Evolutionary conservation across 75 land plant species (phyloP).

Genomic region (Larix kaempferi): DNA sequence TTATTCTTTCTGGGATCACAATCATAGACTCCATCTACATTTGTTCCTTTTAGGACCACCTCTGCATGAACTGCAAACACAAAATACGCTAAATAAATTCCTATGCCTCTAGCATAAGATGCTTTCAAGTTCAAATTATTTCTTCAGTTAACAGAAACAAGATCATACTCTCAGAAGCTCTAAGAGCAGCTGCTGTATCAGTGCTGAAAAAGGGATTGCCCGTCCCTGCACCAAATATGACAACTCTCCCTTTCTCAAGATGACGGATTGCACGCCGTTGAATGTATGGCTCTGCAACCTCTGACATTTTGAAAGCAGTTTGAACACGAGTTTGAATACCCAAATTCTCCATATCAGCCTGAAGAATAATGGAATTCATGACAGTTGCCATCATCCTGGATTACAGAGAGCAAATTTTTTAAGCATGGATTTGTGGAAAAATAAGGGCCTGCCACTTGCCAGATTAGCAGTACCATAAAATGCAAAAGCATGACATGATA

Average conservation of each 20-base stretch:
- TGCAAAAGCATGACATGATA: not conserved
- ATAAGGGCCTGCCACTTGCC: not conserved
- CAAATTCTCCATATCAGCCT: constrained; percentile 68
- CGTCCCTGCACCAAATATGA: constrained; percentile 78
- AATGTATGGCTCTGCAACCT: constrained; percentile 71
- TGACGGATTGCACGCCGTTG: constrained; percentile 72
- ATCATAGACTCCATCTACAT: constrained; percentile 53
- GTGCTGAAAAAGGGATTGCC: constrained; percentile 77
- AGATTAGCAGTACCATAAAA: not conserved
- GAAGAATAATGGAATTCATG: constrained; percentile 78
- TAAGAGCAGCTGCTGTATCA: constrained; percentile 76
- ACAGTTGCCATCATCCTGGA: constrained; percentile 89
- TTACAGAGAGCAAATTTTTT: not conserved
- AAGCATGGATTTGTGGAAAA: not conserved
- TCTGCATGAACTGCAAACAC: constrained; percentile 64
- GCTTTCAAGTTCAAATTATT: not conserved
- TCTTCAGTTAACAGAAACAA: not conserved
- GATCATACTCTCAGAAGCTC: constrained; percentile 74
- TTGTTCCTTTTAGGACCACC: constrained; percentile 75
- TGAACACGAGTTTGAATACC: constrained; percentile 77
- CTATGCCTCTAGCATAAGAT: not conserved
- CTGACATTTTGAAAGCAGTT: constrained; percentile 52
- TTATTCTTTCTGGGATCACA: constrained; percentile 33
- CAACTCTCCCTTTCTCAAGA: constrained; percentile 84
- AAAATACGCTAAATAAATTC: constrained; percentile 4